Evolutionary conservation across 2,329 filamentous ascomycete species (phyloP).

Genomic region (Ophiocordyceps camponoti-saundersi): DNA sequence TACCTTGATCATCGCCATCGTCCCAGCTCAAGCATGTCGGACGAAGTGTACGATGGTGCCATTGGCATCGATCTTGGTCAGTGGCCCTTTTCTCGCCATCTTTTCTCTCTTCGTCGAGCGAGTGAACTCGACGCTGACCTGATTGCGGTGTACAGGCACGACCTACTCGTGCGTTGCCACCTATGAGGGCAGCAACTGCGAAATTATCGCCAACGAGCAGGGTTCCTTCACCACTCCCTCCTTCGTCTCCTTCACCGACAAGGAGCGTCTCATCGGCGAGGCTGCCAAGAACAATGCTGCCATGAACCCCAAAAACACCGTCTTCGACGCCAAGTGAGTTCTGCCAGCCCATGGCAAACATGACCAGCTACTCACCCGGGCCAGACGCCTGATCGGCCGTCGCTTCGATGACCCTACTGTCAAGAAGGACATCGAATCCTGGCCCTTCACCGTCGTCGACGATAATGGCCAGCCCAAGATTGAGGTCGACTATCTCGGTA

Average conservation of each 20-base stretch:
- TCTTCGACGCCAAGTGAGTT: constrained; percentile 96
- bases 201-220: constrained; percentile 99
- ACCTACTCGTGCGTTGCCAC: constrained; percentile 99
- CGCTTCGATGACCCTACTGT: constrained; percentile 89
- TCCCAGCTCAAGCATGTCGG: constrained; percentile 49
- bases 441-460: constrained; percentile 98
- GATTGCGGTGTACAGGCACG: constrained; percentile 53
- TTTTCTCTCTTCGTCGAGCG: neutral
- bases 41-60: constrained; percentile 98
- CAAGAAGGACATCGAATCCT: constrained; percentile 97
- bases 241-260: constrained; percentile 96
- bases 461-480: constrained; percentile 78
- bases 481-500: constrained; percentile 86
- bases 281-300: constrained; percentile 99
- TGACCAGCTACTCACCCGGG: neutral
- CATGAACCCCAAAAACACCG: constrained; percentile 96
- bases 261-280: constrained; percentile 98
- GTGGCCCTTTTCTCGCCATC: constrained; percentile 14
- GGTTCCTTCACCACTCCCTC: constrained; percentile 97
- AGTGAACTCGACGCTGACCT: constrained; percentile 5
- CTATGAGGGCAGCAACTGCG: constrained; percentile 98
- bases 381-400: constrained; percentile 90
- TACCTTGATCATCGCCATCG: neutral
- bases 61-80: constrained; percentile 99
- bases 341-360: neutral